Percentiles rank a stretch among this genome's conserved stretches.
Conservation (phyloP, 345 rosid species). For the Excoecaria agallocha region DNA sequence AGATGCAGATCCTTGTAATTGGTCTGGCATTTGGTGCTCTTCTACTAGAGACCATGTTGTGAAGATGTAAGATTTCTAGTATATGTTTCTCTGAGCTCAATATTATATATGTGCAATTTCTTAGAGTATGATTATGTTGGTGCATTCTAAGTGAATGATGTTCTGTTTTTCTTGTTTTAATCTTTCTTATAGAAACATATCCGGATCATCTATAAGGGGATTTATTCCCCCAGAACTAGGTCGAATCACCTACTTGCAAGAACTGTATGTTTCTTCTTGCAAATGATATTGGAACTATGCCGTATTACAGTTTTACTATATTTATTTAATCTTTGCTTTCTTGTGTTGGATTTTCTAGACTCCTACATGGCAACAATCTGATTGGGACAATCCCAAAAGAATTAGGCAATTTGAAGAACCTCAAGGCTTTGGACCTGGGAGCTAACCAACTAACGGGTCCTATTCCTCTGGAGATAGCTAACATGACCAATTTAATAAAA, state of each 20-base stretch:
- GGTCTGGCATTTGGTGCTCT: conserved; percentile 71
- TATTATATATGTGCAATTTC: background rate
- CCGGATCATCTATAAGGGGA: conserved; percentile 66
- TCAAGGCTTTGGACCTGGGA: conserved; percentile 86
- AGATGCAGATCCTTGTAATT: conserved; percentile 82
- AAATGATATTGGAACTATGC: background rate
- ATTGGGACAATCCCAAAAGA: conserved; percentile 86
- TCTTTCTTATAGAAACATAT: conserved; percentile 62
- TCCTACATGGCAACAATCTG: conserved; percentile 64
- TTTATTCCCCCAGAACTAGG: conserved; percentile 82
- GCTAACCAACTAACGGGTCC: conserved; percentile 74
- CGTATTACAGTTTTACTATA: background rate
- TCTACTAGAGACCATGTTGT: conserved; percentile 58
- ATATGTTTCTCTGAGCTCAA: background rate
- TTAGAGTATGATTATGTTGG: conserved; percentile 4
- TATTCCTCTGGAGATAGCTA: conserved; percentile 81
- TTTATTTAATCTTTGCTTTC: conserved; percentile 15
- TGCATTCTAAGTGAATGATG: conserved; percentile 16
- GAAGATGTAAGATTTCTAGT: conserved; percentile 59
- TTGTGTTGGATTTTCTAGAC: conserved; percentile 44
- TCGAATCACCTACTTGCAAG: conserved; percentile 63
- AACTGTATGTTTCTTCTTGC: conserved; percentile 51
- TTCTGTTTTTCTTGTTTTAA: conserved; percentile 14
- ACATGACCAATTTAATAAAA: conserved; percentile 45
- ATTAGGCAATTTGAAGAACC: conserved; percentile 68